Evolutionary conservation across 306 rosid genomes (phyloP), one percentile per base, ranked within the genome.

Genomic region (Vachellia collinsii): DNA sequence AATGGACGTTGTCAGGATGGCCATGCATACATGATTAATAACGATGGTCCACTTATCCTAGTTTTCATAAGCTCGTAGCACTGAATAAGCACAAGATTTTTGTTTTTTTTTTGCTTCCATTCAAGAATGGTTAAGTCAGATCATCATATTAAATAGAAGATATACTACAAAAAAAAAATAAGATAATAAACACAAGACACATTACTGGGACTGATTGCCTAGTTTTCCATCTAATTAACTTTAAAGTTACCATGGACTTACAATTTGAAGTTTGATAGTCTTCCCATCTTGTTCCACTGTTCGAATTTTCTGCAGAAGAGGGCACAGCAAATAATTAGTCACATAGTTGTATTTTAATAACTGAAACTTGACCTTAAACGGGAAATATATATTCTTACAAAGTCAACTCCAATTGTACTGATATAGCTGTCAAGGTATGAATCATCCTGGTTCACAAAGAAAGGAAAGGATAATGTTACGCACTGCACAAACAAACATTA

Each of bases 321-420:
- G 65, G 63, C 59, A 37, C 37, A 58, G 47, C 39, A 74, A 68
- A 82, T 39, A 72, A 59, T 39, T 75, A 53, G 85, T 83, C 75
- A 43, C 48, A 29, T 36, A 56, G n/a, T 68, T 39, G 6, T 63
- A 81, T 51, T 29, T 54, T 64, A 59, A 39, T 6, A 84, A 77
- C 59, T 59, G 8, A 1, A 29, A 50, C 43, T 39, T 50, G 77
- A 42, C 54, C 42, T 79, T 64, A 63, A 41, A 11, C 16, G 44
- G 36, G 3, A 44, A 36, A 68, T 50, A 75, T 13, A 12, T 81
- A 82, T 75, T 79, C 99, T 92, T 89, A 96, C 99, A 87, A 96
- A 96, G 87, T 96, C 99, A 81, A 96, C 99, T 75, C 99, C 99
- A 39, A 96, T 96, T 70, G 99, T 96, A 89, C 99, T 96, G 86